These are phyloP conservation scores for Gynochthodes officinalis DNA, from an alignment of 257 asterid genomes.

Conservation along the genomic window DNA sequence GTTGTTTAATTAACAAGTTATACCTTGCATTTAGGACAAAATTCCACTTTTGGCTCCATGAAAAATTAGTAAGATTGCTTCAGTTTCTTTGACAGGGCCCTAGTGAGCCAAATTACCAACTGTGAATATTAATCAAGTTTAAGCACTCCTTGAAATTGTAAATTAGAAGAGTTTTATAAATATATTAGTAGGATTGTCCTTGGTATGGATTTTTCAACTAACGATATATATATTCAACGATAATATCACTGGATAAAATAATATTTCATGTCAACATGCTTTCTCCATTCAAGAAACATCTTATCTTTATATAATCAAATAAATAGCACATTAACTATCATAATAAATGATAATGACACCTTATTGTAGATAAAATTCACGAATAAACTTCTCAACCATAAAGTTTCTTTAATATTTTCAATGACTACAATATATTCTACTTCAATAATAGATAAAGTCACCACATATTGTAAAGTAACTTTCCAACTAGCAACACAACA, in stretches of 20 bases:
- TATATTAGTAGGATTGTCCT: not conserved
- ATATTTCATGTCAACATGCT: not conserved
- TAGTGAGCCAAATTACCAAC: not conserved
- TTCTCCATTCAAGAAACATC: conserved; percentile 5
- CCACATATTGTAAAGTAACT: not conserved
- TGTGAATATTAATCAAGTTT: too few species aligned
- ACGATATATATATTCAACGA: not conserved
- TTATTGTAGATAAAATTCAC: not conserved
- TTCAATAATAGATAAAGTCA: not conserved
- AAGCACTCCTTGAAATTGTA: not conserved
- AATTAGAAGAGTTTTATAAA: not conserved
- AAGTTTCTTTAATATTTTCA: not conserved
- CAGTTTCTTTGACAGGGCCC: not conserved
- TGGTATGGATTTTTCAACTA: not conserved
- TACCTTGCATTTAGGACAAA: too few species aligned
- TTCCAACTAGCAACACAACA: not conserved
- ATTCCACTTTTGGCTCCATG: too few species aligned
- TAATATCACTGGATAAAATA: not conserved
- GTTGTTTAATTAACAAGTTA: too few species aligned
- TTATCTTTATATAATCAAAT: too few species aligned
- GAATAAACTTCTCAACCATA: not conserved
- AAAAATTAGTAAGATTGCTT: not conserved
- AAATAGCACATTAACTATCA: not conserved
- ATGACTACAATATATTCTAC: not conserved
- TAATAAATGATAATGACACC: not conserved